A percentile compares a stretch with the other conserved stretches of the same genome.
Evolutionary conservation across 2,329 filamentous ascomycete genomes (phyloP).

Genomic region (Sarocladiaceae sp.): DNA sequence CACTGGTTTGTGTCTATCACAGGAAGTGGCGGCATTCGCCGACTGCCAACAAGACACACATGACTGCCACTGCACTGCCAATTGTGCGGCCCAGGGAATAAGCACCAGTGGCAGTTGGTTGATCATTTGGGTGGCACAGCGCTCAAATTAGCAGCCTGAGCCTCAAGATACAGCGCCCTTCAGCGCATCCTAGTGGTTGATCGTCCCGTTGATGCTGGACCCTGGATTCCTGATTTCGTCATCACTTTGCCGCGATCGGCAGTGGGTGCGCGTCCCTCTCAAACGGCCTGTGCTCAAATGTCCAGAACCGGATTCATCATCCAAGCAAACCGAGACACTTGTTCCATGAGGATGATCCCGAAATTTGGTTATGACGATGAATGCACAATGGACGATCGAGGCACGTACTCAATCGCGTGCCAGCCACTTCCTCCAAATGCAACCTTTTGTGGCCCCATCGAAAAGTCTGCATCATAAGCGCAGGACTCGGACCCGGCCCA

Average conservation of each 20-base stretch:
- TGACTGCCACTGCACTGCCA: too few species aligned
- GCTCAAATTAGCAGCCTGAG: too few species aligned
- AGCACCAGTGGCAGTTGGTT: too few species aligned
- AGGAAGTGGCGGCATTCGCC: background rate
- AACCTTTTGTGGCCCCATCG: background rate
- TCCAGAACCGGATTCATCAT: background rate
- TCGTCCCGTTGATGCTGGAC: background rate
- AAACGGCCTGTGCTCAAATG: background rate
- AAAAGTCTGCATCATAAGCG: background rate
- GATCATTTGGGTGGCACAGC: too few species aligned
- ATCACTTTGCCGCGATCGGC: constrained; percentile 1
- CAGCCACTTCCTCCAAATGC: background rate
- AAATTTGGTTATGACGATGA: background rate
- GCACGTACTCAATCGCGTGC: background rate
- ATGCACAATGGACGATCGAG: background rate
- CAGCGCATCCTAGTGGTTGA: too few species aligned
- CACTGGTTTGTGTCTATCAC: too few species aligned
- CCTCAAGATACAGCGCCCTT: too few species aligned
- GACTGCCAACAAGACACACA: too few species aligned
- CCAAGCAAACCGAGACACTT: background rate
- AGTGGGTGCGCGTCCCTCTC: constrained; percentile 2
- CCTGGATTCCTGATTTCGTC: constrained; percentile 5
- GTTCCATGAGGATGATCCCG: background rate
- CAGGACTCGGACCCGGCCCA: background rate
- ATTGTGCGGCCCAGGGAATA: too few species aligned